phyloP scores from a whole-genome alignment of 1,284 basidiomycete genomes.

The Ganoderma sinense region DNA sequence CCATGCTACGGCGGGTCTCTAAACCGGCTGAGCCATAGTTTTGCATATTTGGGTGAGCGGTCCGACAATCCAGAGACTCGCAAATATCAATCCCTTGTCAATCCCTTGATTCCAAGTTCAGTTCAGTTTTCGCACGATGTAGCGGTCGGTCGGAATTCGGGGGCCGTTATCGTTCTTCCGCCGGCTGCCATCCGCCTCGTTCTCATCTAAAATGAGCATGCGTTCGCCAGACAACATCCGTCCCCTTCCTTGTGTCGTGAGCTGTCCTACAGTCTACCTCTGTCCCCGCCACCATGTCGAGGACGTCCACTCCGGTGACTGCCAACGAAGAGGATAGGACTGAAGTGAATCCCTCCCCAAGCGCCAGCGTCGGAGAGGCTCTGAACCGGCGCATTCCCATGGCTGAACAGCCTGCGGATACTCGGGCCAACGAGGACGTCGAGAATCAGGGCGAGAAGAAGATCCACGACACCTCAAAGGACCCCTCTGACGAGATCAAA shows the following conservation, averaged over 20 bases:
- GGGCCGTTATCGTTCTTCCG: background rate
- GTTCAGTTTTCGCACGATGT: background rate
- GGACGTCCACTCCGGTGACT: slow-evolving; percentile 14
- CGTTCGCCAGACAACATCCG: background rate
- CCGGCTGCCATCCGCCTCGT: background rate
- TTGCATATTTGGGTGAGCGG: no score
- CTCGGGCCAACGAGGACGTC: slow-evolving; percentile 17
- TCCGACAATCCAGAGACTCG: no score
- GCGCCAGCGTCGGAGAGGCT: slow-evolving; percentile 32
- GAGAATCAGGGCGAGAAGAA: slow-evolving; percentile 25
- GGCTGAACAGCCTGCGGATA: slow-evolving; percentile 1
- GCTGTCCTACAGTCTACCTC: slow-evolving; percentile 4
- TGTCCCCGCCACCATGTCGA: slow-evolving; percentile 10
- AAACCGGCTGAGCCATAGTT: no score
- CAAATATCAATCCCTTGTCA: background rate
- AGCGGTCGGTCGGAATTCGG: background rate
- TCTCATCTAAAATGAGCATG: background rate
- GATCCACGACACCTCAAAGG: slow-evolving; percentile 3
- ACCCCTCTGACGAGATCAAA: slow-evolving; percentile 23
- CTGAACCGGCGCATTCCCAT: slow-evolving; percentile 40
- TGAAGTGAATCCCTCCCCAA: slow-evolving; percentile 25
- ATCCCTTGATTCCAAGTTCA: background rate
- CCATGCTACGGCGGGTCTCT: no score
- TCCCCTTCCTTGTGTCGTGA: background rate
- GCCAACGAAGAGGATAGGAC: slow-evolving; percentile 31